A percentile compares a stretch with the other conserved stretches of the same genome.
These are phyloP conservation scores for Kluyveromyces lactis DNA, from an alignment of 805 yeast genomes.

Conservation along the genomic window DNA sequence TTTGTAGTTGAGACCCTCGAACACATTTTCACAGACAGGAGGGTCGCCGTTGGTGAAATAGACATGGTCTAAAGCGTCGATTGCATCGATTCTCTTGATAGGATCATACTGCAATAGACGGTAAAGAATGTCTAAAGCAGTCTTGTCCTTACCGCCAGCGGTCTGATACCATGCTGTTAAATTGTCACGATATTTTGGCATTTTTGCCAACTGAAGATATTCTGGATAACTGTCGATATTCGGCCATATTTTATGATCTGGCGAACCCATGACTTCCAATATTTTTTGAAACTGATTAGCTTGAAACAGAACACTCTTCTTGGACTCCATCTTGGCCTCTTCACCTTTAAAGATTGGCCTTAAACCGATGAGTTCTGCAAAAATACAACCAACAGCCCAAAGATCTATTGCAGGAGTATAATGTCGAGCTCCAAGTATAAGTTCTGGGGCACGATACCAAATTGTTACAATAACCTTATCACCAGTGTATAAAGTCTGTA, in stretches of 20 bases:
- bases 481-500: conserved; percentile 81
- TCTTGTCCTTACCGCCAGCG: conserved; percentile 64
- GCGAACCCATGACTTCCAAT: conserved; percentile 89
- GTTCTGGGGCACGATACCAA: conserved; percentile 94
- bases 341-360: conserved; percentile 96
- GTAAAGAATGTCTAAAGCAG: conserved; percentile 57
- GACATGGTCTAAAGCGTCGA: conserved; percentile 63
- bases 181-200: conserved; percentile 47
- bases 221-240: conserved; percentile 77
- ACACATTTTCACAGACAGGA: conserved; percentile 71
- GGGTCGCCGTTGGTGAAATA: conserved; percentile 56
- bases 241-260: conserved; percentile 73
- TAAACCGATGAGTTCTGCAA: conserved; percentile 82
- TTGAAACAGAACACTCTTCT: conserved; percentile 90
- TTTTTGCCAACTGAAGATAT: conserved; percentile 52
- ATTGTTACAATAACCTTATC: conserved; percentile 95
- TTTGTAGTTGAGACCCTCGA: conserved; percentile 60
- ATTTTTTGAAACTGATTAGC: conserved; percentile 86
- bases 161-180: conserved; percentile 80
- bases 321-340: conserved; percentile 91
- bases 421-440: conserved; percentile 83
- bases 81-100: conserved; percentile 65
- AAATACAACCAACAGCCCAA: conserved; percentile 94
- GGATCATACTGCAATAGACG: conserved; percentile 80
- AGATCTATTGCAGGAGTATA: conserved; percentile 87